phyloP scores from a whole-genome alignment of 805 yeast species.

The Saccharomycopsis oosterbeekiorum region DNA sequence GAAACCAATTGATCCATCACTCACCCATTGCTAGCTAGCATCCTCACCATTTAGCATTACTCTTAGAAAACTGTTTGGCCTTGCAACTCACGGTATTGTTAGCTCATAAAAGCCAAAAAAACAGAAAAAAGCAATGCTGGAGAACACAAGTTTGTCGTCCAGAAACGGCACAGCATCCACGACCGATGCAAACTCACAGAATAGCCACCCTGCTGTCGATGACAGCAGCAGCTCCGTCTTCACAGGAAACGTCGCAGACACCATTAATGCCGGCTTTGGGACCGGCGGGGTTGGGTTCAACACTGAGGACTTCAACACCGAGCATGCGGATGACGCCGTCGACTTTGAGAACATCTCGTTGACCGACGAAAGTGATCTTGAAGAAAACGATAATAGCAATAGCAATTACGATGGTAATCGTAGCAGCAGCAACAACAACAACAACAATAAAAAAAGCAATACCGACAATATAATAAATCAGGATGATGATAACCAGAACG shows the following conservation, averaged over 20 bases:
- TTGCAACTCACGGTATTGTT: too few species aligned
- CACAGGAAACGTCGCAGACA: slow-evolving; percentile 13
- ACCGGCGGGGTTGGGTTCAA: slow-evolving; percentile 13
- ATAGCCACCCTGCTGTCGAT: not conserved
- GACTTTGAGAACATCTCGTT: slow-evolving; percentile 65
- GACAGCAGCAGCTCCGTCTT: not conserved
- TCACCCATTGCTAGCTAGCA: too few species aligned
- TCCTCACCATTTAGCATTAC: too few species aligned
- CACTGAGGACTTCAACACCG: slow-evolving; percentile 25
- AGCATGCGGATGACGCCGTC: slow-evolving; percentile 85
- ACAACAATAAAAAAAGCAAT: not conserved
- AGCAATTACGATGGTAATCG: not conserved
- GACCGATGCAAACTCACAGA: not conserved
- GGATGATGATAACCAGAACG: not conserved
- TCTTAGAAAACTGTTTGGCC: too few species aligned
- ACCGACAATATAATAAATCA: not conserved
- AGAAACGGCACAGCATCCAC: not conserved
- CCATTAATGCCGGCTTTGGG: slow-evolving; percentile 13
- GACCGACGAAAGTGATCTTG: slow-evolving; percentile 19
- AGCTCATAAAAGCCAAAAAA: too few species aligned
- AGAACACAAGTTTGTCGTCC: not conserved
- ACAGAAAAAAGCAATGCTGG: too few species aligned
- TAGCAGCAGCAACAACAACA: not conserved
- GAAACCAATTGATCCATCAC: too few species aligned
- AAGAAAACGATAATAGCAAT: slow-evolving; percentile 1